phyloP scores from a whole-genome alignment of 805 yeast species.

The Candida ipomoeae region DNA sequence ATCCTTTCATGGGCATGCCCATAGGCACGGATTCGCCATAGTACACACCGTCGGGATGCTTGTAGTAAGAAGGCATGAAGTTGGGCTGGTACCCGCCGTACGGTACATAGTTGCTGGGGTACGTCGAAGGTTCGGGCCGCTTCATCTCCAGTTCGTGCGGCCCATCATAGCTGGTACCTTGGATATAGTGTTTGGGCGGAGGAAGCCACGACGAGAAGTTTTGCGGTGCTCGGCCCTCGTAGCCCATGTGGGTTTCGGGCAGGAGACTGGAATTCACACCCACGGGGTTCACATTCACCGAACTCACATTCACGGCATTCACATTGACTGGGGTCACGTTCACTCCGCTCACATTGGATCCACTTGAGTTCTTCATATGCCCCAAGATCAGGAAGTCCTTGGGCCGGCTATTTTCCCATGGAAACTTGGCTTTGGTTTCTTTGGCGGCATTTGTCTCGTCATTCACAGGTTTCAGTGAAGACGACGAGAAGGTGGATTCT shows the following conservation, averaged over 20 bases:
- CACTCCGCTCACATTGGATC: background rate
- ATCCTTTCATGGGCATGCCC: slow-evolving; percentile 1
- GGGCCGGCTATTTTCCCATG: background rate
- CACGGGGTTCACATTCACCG: background rate
- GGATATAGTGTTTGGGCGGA: slow-evolving; percentile 2
- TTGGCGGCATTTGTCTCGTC: background rate
- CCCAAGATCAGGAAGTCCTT: background rate
- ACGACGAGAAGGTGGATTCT: background rate
- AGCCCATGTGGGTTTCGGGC: background rate
- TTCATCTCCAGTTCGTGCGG: background rate
- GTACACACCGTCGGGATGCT: slow-evolving; percentile 2
- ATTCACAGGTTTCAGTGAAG: background rate
- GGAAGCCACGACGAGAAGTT: slow-evolving; percentile 3
- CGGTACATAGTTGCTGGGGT: background rate
- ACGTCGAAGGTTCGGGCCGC: background rate
- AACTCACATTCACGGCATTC: background rate
- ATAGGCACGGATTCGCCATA: slow-evolving; percentile 6
- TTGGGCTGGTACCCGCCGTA: slow-evolving; percentile 3
- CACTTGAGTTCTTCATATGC: background rate
- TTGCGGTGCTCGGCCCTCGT: background rate
- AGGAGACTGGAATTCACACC: background rate
- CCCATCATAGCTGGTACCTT: background rate
- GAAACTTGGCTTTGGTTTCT: background rate
- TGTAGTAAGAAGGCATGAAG: slow-evolving; percentile 3
- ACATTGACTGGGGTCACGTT: background rate